phyloP scores from a whole-genome alignment of 176 grass and related monocot genomes.

The Oryza meyeriana region DNA sequence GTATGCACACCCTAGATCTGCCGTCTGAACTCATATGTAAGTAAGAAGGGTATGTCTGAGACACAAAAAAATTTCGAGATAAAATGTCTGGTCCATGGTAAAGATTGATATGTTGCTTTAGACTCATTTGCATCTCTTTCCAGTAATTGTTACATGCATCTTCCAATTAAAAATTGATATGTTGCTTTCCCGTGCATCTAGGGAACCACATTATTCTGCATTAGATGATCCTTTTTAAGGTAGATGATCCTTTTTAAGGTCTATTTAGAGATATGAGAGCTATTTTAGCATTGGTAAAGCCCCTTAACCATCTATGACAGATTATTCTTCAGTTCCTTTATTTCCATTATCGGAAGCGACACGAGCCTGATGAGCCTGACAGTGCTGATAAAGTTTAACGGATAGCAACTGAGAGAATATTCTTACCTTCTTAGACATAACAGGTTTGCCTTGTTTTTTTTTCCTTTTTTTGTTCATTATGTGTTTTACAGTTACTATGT shows the following conservation, averaged over 20 bases:
- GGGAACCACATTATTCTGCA: background rate
- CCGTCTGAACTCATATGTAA: background rate
- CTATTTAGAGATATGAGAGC: background rate
- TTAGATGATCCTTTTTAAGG: background rate
- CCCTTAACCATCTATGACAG: slow-evolving; percentile 45
- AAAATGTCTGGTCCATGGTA: background rate
- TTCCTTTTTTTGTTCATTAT: background rate
- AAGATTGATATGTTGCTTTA: background rate
- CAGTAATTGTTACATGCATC: background rate
- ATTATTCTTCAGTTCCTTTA: slow-evolving; percentile 67
- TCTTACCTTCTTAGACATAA: background rate
- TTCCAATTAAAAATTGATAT: background rate
- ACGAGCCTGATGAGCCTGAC: slow-evolving; percentile 9
- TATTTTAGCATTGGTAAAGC: background rate
- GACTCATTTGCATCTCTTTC: background rate
- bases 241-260: background rate
- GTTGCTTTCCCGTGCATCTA: background rate
- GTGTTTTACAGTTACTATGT: background rate
- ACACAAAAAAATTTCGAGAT: background rate
- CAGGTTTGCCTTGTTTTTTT: slow-evolving; percentile 8
- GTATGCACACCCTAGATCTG: background rate
- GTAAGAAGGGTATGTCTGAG: background rate
- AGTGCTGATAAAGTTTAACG: slow-evolving; percentile 38
- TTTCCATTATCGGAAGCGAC: slow-evolving; percentile 40
- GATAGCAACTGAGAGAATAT: background rate